These are phyloP conservation scores for Fusarium subtropicale DNA, from an alignment of 2,329 filamentous ascomycete genomes.

Conservation along the genomic window DNA sequence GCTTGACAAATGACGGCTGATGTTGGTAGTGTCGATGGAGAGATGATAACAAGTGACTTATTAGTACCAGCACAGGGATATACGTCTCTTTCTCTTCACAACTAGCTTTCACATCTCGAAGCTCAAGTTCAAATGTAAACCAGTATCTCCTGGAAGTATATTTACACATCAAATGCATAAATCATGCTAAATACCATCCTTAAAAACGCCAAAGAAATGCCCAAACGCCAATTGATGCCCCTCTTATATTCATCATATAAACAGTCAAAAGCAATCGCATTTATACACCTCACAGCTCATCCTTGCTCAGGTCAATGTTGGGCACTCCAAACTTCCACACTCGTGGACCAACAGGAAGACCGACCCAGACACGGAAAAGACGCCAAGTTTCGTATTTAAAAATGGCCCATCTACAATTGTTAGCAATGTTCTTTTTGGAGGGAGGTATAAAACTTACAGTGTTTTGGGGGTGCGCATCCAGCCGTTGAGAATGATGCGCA, in stretches of 20 bases:
- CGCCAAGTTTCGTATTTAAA: constrained; percentile 59
- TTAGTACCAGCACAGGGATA: no score
- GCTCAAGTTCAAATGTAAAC: no score
- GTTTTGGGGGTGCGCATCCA: constrained; percentile 77
- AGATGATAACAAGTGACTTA: no score
- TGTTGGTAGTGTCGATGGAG: no score
- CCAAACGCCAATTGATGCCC: constrained; percentile 27
- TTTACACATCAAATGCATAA: no score
- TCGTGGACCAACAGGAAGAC: constrained; percentile 63
- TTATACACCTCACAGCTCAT: constrained; percentile 59
- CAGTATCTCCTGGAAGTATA: no score
- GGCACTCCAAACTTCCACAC: constrained; percentile 61
- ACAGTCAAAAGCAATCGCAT: constrained; percentile 6
- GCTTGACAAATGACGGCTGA: no score
- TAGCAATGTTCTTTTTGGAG: not conserved
- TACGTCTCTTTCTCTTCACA: no score
- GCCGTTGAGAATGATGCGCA: constrained; percentile 73
- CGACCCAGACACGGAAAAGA: constrained; percentile 63
- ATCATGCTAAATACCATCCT: not conserved
- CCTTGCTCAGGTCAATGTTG: constrained; percentile 53
- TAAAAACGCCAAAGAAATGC: constrained; percentile 29
- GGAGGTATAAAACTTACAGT: constrained; percentile 67
- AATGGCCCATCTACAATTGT: constrained; percentile 56
- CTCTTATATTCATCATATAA: constrained; percentile 6
- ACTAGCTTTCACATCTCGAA: no score